phyloP scores from a whole-genome alignment of 305 asterid genomes.

The Fraxinus baroniana region DNA sequence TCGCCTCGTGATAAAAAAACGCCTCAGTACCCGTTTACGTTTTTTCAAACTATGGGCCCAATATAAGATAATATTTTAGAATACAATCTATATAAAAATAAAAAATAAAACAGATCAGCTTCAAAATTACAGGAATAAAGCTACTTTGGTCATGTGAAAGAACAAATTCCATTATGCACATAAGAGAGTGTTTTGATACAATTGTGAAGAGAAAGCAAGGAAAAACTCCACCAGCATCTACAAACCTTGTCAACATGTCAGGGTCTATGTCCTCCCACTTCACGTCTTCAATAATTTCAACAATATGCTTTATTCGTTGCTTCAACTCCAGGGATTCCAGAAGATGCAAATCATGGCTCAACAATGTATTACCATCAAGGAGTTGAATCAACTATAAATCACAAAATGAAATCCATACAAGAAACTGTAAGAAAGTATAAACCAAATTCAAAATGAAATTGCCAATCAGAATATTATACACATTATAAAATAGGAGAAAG shows the following conservation, averaged over 20 bases:
- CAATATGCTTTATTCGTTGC: conserved; percentile 82
- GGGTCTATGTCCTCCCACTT: conserved; percentile 91
- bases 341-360: conserved; percentile 91
- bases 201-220: conserved; percentile 11
- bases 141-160: conserved; percentile 7
- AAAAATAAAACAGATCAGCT: not conserved
- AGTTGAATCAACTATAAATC: conserved; percentile 66
- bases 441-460: conserved; percentile 25
- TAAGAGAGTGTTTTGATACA: not conserved
- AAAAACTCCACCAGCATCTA: conserved; percentile 21
- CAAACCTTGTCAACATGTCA: conserved; percentile 84
- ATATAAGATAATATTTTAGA: conserved; percentile 15
- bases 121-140: not conserved
- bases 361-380: conserved; percentile 53
- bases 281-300: conserved; percentile 82
- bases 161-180: not conserved
- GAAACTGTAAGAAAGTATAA: conserved; percentile 18
- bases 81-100: conserved; percentile 6
- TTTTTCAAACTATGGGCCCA: too few relatives aligned
- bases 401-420: conserved; percentile 23
- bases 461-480: conserved; percentile 6
- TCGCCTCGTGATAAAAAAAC: too few relatives aligned
- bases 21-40: too few relatives aligned
- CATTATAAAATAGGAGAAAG: conserved; percentile 1
- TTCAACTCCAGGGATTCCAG: conserved; percentile 92